Evolutionary conservation across 805 yeast genomes (phyloP).

Genomic region (Spathaspora hagerdaliae): DNA sequence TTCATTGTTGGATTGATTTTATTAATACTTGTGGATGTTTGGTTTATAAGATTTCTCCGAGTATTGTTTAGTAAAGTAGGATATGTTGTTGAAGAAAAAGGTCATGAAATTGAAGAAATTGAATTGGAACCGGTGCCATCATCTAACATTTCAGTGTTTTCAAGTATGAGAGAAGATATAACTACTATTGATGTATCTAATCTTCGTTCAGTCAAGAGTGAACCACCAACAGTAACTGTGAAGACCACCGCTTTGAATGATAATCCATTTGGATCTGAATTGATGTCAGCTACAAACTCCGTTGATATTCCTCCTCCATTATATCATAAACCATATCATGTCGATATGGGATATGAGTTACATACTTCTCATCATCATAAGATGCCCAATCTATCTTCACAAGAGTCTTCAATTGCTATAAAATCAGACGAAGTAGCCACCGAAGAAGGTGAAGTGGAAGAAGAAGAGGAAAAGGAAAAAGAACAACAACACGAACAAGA

Average conservation of each 20-base stretch:
- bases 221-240: conserved; percentile 4
- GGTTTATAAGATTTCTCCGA: conserved; percentile 29
- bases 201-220: conserved; percentile 14
- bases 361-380: background rate
- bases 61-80: conserved; percentile 12
- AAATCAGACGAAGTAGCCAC: background rate
- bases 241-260: conserved; percentile 7
- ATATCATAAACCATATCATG: background rate
- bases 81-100: conserved; percentile 3
- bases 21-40: conserved; percentile 43
- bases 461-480: conserved; percentile 7
- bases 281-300: background rate
- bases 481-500: background rate
- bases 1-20: conserved; percentile 60
- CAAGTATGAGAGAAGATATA: conserved; percentile 29
- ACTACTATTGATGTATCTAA: conserved; percentile 33
- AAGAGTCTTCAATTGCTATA: background rate
- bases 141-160: conserved; percentile 12
- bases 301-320: conserved; percentile 1
- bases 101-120: conserved; percentile 13
- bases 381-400: background rate
- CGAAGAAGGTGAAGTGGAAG: conserved; percentile 6
- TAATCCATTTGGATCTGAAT: conserved; percentile 12
- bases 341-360: background rate
- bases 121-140: conserved; percentile 11